Evolutionary conservation across 441 rosid species (phyloP).

Genomic region (Gossypium gossypioides): DNA sequence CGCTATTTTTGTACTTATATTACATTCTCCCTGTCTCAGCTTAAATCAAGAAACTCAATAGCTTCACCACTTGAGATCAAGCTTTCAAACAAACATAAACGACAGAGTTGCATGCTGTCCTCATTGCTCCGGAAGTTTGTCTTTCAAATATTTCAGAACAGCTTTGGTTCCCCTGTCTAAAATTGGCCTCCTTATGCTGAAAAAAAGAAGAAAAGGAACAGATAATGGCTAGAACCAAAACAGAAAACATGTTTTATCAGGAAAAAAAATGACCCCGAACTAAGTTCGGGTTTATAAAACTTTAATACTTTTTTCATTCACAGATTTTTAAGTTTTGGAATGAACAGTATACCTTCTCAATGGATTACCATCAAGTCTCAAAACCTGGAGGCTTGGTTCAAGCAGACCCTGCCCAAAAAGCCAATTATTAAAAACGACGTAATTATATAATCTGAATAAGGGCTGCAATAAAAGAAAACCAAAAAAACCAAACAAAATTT

Average conservation of each 20-base stretch:
- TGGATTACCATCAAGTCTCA: slow-evolving; percentile 84
- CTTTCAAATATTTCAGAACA: slow-evolving; percentile 68
- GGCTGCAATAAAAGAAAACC: not conserved
- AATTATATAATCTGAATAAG: slow-evolving; percentile 5
- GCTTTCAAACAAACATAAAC: not conserved
- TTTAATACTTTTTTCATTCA: not conserved
- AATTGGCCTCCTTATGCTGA: slow-evolving; percentile 82
- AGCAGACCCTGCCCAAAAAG: slow-evolving; percentile 56
- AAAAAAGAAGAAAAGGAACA: not conserved
- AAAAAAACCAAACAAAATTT: not conserved
- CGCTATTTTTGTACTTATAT: not conserved
- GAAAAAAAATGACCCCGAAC: not conserved
- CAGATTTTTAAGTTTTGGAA: not conserved
- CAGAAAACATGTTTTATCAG: not conserved
- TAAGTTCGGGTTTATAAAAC: not conserved
- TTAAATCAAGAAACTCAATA: not conserved
- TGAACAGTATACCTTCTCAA: slow-evolving; percentile 54
- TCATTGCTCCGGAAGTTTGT: slow-evolving; percentile 57
- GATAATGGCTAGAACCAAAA: not conserved
- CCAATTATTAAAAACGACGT: not conserved
- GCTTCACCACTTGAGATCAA: not conserved
- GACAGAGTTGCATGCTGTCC: not conserved
- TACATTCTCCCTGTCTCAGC: not conserved
- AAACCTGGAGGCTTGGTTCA: slow-evolving; percentile 62
- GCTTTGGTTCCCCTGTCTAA: slow-evolving; percentile 84